Evolutionary conservation across 495 filamentous ascomycete species (phyloP).

Genomic region (Penicillium simplicissimum): DNA sequence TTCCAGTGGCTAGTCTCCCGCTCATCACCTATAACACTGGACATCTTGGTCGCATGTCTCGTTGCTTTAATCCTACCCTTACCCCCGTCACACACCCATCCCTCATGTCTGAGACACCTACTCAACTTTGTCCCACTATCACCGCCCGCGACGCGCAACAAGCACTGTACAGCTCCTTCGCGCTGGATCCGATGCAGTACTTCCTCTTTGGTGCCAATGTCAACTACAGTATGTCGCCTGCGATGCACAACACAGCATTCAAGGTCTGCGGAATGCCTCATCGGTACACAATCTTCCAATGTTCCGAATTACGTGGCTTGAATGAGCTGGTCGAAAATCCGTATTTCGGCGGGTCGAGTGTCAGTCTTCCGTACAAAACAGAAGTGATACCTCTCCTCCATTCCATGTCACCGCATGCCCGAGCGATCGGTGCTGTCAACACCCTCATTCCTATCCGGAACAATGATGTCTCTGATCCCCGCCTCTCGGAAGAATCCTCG

Average conservation of each 20-base stretch:
- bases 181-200: conserved; percentile 52
- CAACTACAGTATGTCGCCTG: conserved; percentile 47
- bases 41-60: conserved; percentile 61
- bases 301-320: conserved; percentile 62
- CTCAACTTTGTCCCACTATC: conserved; percentile 41
- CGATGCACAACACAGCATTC: conserved; percentile 74
- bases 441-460: conserved; percentile 71
- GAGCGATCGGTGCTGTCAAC: conserved; percentile 77
- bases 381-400: conserved; percentile 68
- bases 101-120: conserved; percentile 22
- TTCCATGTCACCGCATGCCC: conserved; percentile 70
- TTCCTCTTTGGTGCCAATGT: conserved; percentile 47
- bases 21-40: conserved; percentile 75
- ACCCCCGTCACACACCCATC: conserved; percentile 56
- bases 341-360: conserved; percentile 71
- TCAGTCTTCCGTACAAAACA: conserved; percentile 74
- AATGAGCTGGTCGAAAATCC: conserved; percentile 62
- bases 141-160: conserved; percentile 40
- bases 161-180: conserved; percentile 55
- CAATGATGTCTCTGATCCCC: conserved; percentile 47
- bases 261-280: conserved; percentile 71
- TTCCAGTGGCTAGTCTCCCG: conserved; percentile 38
- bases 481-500: conserved; percentile 35
- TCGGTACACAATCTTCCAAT: conserved; percentile 66
- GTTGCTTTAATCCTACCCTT: conserved; percentile 64